Base-by-base conservation (phyloP, 2,329 filamentous ascomycete genomes). In the Daldinia sp. region DNA sequence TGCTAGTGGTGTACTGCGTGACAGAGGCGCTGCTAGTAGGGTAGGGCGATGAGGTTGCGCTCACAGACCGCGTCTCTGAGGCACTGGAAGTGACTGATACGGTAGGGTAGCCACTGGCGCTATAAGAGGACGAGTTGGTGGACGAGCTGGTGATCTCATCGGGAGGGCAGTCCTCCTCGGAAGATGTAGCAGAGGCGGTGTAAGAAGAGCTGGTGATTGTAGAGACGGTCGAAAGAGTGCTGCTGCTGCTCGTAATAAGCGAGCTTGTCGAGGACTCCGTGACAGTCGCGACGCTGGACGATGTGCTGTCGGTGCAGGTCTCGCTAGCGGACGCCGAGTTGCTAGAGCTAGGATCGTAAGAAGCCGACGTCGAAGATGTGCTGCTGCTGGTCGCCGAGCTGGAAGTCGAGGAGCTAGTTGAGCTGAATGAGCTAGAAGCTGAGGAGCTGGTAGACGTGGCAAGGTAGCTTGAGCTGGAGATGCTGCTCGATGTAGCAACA, bases 1-100 rank as follows among this genome's bases (percentile, higher is more conserved):
- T 76, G 50, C 72, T 77, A 6, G 69, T 73, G 8, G 64, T 70
- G 29, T 67, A 67, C 39, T 62, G 39, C n/a, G 47, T 19, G 25
- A 51, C 10, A 17, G 68, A 49, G 50, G 48, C 50, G 50, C 30
- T 61, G n/a, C 58, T 25, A 17, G 51, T 48, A 29, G 57, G 37
- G 48, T 53, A 54, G 10, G 64, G 5, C 23, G 50, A 48, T 34
- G 50, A 49, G 10, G 50, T 60, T 32, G 27, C 45, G 43, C 32
- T 34, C 41, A 43, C 51, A 4, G 50, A 21, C 19, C 29, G 21
- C 19, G 54, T 29, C 21, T 27, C 39, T 21, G 39, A 45, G 39
- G 37, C 25, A 43, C 57, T 29, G 43, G 50, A 55, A 9, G 64
- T 64, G 6, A 59, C 54, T 21, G 34, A 50, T 43, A 19, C 45